A percentile compares a stretch with the other conserved stretches of the same genome.
phyloP scores from a whole-genome alignment of 805 yeast genomes.

The Spathaspora passalidarum region DNA sequence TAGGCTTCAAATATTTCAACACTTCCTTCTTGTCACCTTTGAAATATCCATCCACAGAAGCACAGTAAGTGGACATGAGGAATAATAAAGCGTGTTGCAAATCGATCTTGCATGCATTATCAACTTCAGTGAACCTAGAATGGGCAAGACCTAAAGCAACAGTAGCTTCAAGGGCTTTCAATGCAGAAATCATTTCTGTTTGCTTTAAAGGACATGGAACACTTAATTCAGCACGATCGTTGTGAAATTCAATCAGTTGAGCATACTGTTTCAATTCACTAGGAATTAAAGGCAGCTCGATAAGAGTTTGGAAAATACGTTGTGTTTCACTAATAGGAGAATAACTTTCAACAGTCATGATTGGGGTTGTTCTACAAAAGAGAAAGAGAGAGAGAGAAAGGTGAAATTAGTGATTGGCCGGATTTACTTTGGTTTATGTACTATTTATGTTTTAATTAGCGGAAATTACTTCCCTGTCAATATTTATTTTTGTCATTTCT shows the following conservation, averaged over 20 bases:
- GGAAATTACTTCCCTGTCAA: not conserved
- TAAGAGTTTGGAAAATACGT: constrained; percentile 8
- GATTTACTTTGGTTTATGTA: not conserved
- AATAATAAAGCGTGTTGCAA: constrained; percentile 26
- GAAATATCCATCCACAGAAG: constrained; percentile 26
- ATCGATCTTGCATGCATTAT: constrained; percentile 10
- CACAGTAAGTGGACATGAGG: constrained; percentile 27
- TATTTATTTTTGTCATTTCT: not conserved
- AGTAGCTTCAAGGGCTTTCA: constrained; percentile 21
- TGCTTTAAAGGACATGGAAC: constrained; percentile 25
- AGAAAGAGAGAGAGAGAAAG: not conserved
- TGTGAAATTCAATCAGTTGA: constrained; percentile 8
- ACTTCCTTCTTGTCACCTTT: constrained; percentile 20
- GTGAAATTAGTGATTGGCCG: too few species aligned
- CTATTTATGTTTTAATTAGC: not conserved
- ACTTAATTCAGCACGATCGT: constrained; percentile 11
- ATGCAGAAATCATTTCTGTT: constrained; percentile 20
- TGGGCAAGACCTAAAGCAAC: constrained; percentile 16
- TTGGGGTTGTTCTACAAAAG: not conserved
- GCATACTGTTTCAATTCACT: constrained; percentile 12
- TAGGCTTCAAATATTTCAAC: constrained; percentile 8
- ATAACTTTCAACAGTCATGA: constrained; percentile 7
- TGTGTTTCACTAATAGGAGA: constrained; percentile 13
- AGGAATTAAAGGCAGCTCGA: constrained; percentile 11
- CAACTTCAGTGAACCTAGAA: constrained; percentile 12